A percentile compares a stretch with the other conserved stretches of the same genome.
These are phyloP conservation scores for Exophiala xenobiotica DNA, from an alignment of 2,329 filamentous ascomycete species.

Conservation along the genomic window DNA sequence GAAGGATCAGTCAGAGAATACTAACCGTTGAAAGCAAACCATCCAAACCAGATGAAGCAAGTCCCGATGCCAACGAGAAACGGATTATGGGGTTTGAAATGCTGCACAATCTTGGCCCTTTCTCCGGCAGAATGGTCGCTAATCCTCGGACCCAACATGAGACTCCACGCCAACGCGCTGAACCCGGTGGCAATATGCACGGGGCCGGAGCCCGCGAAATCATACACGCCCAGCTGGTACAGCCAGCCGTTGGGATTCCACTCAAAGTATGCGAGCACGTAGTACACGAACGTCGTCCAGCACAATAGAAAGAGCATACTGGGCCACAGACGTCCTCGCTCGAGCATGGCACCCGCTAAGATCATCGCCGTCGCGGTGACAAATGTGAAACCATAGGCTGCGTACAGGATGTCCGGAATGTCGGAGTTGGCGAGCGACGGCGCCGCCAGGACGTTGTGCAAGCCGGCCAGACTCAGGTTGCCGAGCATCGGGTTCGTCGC, in stretches of 20 bases:
- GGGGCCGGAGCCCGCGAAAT: constrained; percentile 73
- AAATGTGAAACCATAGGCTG: constrained; percentile 65
- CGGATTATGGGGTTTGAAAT: constrained; percentile 64
- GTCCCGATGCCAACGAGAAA: constrained; percentile 72
- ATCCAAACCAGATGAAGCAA: constrained; percentile 50
- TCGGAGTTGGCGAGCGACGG: constrained; percentile 58
- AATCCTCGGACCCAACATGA: constrained; percentile 70
- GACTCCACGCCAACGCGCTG: constrained; percentile 68
- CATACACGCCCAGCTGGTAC: constrained; percentile 65
- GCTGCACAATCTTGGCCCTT: constrained; percentile 50
- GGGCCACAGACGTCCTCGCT: constrained; percentile 62
- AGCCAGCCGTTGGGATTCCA: constrained; percentile 75
- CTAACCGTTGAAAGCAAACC: constrained; percentile 89
- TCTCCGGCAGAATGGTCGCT: constrained; percentile 51
- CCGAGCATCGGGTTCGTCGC: constrained; percentile 63
- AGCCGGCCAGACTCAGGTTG: constrained; percentile 59
- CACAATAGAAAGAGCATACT: constrained; percentile 70
- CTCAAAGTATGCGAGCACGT: constrained; percentile 69
- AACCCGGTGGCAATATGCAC: constrained; percentile 73
- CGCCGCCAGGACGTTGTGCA: constrained; percentile 56
- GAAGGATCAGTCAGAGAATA: not conserved
- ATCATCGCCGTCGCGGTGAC: constrained; percentile 57
- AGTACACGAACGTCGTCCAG: constrained; percentile 71
- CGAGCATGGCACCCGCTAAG: constrained; percentile 64
- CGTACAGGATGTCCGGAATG: constrained; percentile 65